Conservation (phyloP, 768 basidiomycete genomes). For the Lentinula guzmanii region DNA sequence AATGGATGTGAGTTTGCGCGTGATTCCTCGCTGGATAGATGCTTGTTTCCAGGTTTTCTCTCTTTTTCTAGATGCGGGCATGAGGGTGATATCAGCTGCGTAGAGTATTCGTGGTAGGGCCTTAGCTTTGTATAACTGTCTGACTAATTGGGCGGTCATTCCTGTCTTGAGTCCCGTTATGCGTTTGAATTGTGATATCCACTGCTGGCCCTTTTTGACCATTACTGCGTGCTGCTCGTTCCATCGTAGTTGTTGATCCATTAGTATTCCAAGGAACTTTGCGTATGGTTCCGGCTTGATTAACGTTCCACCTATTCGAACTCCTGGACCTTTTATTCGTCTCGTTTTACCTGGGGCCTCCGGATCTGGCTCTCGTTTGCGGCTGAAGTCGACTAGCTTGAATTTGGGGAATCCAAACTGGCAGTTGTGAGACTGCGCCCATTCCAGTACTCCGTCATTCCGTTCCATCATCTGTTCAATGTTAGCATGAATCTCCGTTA, state of each 20-base stretch:
- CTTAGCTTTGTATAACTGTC: not conserved
- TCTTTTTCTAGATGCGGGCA: not conserved
- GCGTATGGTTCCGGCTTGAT: not conserved
- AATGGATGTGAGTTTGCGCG: too few relatives aligned
- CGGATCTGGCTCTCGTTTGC: not conserved
- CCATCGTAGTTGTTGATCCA: conserved; percentile 5
- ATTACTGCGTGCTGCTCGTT: conserved; percentile 7
- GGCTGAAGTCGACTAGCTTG: too few relatives aligned
- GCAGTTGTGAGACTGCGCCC: too few relatives aligned
- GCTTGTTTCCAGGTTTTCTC: not conserved
- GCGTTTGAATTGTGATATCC: too few relatives aligned
- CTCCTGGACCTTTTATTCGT: not conserved
- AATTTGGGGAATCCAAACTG: too few relatives aligned
- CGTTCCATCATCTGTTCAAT: too few relatives aligned
- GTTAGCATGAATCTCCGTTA: too few relatives aligned
- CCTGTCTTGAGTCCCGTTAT: too few relatives aligned
- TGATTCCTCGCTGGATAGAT: not conserved
- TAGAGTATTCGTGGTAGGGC: not conserved
- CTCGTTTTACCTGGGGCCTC: not conserved
- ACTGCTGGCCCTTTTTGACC: conserved; percentile 5
- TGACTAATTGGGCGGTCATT: too few relatives aligned
- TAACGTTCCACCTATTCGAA: not conserved
- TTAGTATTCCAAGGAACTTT: not conserved
- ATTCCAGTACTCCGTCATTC: too few relatives aligned
- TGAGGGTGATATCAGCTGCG: not conserved